Evolutionary conservation across 805 yeast genomes (phyloP).

Genomic region (Wickerhamiella slavikovae): DNA sequence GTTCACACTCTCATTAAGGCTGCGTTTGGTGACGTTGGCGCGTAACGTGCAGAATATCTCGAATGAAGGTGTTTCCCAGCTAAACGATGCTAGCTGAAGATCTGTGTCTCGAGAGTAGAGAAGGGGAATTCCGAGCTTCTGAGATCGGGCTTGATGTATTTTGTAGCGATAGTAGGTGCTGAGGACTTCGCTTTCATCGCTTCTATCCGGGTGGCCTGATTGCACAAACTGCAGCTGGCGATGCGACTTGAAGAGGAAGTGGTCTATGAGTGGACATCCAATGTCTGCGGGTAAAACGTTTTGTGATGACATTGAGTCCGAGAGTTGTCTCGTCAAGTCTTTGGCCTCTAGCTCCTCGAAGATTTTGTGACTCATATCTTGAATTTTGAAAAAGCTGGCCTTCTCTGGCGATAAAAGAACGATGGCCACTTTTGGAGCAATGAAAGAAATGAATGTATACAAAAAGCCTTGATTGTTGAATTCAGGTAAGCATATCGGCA

Average conservation of each 20-base stretch:
- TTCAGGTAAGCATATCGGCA: constrained; percentile 79
- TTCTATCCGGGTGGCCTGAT: constrained; percentile 14
- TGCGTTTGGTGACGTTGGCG: constrained; percentile 35
- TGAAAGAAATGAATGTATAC: constrained; percentile 54
- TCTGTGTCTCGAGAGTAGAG: no score
- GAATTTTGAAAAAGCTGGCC: constrained; percentile 59
- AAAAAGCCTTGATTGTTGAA: constrained; percentile 78
- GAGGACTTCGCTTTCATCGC: constrained; percentile 6
- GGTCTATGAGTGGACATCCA: constrained; percentile 40
- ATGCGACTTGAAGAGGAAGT: constrained; percentile 63
- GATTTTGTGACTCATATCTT: constrained; percentile 35
- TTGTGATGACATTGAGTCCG: constrained; percentile 20
- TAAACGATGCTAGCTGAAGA: constrained; percentile 22
- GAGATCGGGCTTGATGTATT: constrained; percentile 21
- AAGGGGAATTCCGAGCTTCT: constrained; percentile 8
- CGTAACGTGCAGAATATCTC: constrained; percentile 44
- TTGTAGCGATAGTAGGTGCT: constrained; percentile 14
- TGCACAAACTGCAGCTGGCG: constrained; percentile 42
- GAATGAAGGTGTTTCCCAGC: constrained; percentile 37
- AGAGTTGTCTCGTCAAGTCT: constrained; percentile 21
- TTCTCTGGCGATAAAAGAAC: constrained; percentile 46
- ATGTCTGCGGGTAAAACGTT: constrained; percentile 30
- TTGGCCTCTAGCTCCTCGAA: constrained; percentile 22
- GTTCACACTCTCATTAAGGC: constrained; percentile 39
- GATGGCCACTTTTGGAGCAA: constrained; percentile 24